Evolutionary conservation across 2,329 filamentous ascomycete species (phyloP), one percentile per base, ranked within the genome.

Genomic region (Didymella glomerata): DNA sequence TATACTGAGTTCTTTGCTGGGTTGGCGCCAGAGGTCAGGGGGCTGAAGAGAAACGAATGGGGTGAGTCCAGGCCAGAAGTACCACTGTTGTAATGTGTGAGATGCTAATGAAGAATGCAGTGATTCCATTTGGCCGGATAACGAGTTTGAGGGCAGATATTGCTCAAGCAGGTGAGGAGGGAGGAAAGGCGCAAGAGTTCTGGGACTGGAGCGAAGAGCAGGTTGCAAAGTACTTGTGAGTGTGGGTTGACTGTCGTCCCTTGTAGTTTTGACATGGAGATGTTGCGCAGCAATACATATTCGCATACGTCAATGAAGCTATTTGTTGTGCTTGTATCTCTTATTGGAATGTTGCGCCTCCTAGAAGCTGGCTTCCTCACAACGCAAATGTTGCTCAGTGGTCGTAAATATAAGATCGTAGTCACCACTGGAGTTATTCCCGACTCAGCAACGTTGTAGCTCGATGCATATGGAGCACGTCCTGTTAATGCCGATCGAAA

Each of bases 41-140:
- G 16, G 4, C 11, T 63, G 20, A 62, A 67, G 38, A 75, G 76
- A 54, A 77, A 78, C 2, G 68, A 66, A n/a, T 78, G 67, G 65
- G 65, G 57, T 55, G 22, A 51, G 57, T 41, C 5, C 4, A 1
- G 3, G 27, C 9, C 5, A 24, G 4, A 24, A 11, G 3, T 18
- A 20, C 11, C 4, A 24, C 8, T 36, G 40, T 24, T 24, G 38
- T 41, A 13, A 13, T 14, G 2, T 41, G n/a, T 10, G 38, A 22
- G 22, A 13, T 27, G 28, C 44, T 53, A 46, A 58, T 16, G 13
- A 40, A 10, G n/a, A n/a, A n/a, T 16, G 24, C 14, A 61, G 58
- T 85, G 25, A 73, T 82, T 48, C 82, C 83, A 1, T 85, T 81
- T 80, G 83, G 83, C 9, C 68, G 79, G 13, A 51, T 66, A 3